Evolutionary conservation across 176 grass and related monocot genomes (phyloP).

Genomic region (Eragrostis nindensis): DNA sequence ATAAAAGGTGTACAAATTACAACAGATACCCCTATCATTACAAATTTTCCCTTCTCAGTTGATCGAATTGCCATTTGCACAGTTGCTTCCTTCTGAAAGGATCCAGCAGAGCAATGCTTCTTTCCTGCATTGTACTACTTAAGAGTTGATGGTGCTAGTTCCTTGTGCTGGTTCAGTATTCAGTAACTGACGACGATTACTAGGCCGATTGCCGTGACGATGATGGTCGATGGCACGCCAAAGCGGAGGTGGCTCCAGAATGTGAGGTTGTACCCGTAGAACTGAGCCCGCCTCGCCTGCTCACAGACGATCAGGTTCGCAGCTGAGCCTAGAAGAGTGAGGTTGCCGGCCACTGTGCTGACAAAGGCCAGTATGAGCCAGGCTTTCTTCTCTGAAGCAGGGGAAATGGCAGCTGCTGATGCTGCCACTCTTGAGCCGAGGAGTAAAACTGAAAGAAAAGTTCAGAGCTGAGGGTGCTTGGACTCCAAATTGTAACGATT

Average conservation of each 20-base stretch:
- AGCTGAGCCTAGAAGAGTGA: conserved; percentile 88
- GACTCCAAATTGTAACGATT: not conserved
- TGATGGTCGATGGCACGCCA: conserved; percentile 77
- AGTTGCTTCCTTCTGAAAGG: conserved; percentile 19
- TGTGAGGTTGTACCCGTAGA: conserved; percentile 82
- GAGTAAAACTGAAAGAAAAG: conserved; percentile 68
- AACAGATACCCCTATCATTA: conserved; percentile 14
- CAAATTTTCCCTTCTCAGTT: conserved; percentile 1
- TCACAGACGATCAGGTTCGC: conserved; percentile 98
- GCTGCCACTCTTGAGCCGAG: conserved; percentile 87
- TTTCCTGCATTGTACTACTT: conserved; percentile 14
- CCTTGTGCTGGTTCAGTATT: conserved; percentile 35
- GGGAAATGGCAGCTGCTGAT: conserved; percentile 79
- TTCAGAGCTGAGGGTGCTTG: not conserved
- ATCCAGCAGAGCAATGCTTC: not conserved
- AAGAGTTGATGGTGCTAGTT: not conserved
- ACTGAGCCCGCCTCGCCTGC: conserved; percentile 76
- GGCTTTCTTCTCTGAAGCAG: conserved; percentile 62
- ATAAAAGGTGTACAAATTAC: conserved; percentile 34
- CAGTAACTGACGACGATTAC: conserved; percentile 63
- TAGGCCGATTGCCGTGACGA: conserved; percentile 77
- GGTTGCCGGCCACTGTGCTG: conserved; percentile 92
- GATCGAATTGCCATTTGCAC: not conserved
- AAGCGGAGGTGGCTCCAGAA: conserved; percentile 95
- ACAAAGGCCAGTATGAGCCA: conserved; percentile 95